Base-by-base conservation (phyloP, 2,329 filamentous ascomycete genomes). In the Colletotrichum godetiae region DNA sequence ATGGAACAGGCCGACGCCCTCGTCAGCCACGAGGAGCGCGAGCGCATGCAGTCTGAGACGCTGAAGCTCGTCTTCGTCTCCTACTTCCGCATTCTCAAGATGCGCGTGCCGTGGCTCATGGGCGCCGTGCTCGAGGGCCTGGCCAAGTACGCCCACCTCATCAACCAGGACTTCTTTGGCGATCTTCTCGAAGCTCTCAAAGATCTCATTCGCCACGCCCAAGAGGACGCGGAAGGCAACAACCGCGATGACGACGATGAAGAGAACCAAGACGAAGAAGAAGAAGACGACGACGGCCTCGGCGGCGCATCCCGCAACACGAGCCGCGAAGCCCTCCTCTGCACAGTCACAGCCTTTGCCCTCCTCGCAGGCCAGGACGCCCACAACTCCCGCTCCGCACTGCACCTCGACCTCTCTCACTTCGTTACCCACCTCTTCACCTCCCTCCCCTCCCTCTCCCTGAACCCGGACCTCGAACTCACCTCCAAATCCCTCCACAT, bases 131-230 rank as follows among this genome's bases (percentile, higher is more conserved):
- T 99, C 5, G 97, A 98, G 85, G 97, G 97, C 33, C 86, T 99
- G 27, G 95, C 96, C 63, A 95, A 95, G 80, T 99, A 97, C 80
- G 92, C 95, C 4, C 97, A 98, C 81, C 89, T 99, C 73, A 99
- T 99, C 88, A 99, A 99, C 85, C 95, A 99, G 80, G 95, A 99
- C 81, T 98, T 99, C 86, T 99, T 99, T 78, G 97, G 96, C 33
- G 97, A 99, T 80, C 88, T 99, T 35, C 90, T 99, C 12, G 97
- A 98, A 83, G 96, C 95, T 0, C 87, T 99, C 52, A 97, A 97
- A 82, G 97, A 99, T 76, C 89, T 99, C 57, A 96, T 98, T 78
- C 90, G 91, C 4, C 91, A 95, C 76, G 93, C 93, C 65, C 89
- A 93, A 78, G 86, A 88, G 0, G 86, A 88, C 19, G 84, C 85